These are phyloP conservation scores for sweet orange (Citrus sinensis) DNA, from an alignment of 345 rosid genomes.

Conservation along the genomic window DVS_A1.0 CM039163.1:39177001-39177500, in stretches of 20 bases:
- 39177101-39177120: neutral
- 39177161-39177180: neutral
- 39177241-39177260: constrained; percentile 91
- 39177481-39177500: constrained; percentile 67
- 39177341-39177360: constrained; percentile 82
- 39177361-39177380: constrained; percentile 73
- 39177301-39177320: constrained; percentile 48
- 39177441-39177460: constrained; percentile 68
- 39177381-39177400: constrained; percentile 69
- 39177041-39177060: too few relatives aligned
- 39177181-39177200: constrained; percentile 88
- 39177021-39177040: neutral
- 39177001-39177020: neutral
- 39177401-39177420: constrained; percentile 93
- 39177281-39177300: constrained; percentile 76
- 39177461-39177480: constrained; percentile 64
- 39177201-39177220: constrained; percentile 75
- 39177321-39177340: constrained; percentile 65
- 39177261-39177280: constrained; percentile 72
- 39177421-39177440: constrained; percentile 83
- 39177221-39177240: constrained; percentile 82
- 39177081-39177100: neutral
- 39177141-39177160: neutral
- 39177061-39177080: neutral
- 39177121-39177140: neutral